phyloP scores from a whole-genome alignment of 768 basidiomycete genomes.

The Phanerochaete carnosa region DNA sequence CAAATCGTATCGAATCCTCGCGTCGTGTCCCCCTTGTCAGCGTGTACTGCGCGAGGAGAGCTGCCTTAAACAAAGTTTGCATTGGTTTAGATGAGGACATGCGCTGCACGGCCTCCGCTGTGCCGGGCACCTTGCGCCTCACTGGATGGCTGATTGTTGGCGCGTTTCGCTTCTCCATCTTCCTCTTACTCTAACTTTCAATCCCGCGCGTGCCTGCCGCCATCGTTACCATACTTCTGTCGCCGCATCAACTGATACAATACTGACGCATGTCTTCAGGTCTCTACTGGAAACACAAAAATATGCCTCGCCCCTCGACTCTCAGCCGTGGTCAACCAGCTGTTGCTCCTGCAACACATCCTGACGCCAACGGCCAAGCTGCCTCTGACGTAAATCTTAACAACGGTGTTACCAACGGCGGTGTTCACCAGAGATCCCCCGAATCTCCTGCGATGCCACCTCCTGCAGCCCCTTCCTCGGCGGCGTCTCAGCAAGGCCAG shows the following conservation, averaged over 20 bases:
- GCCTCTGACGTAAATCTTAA: constrained; percentile 17
- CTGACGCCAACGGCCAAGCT: constrained; percentile 28
- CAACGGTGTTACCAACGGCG: not conserved
- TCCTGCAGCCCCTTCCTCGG: constrained; percentile 21
- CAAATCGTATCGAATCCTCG: constrained; percentile 28
- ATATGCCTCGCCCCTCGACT: constrained; percentile 67
- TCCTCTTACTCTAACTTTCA: constrained; percentile 2
- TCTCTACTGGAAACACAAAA: constrained; percentile 82
- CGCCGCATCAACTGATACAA: constrained; percentile 1
- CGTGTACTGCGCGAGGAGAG: constrained; percentile 20
- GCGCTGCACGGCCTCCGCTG: not conserved
- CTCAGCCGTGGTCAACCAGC: constrained; percentile 36
- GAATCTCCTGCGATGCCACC: constrained; percentile 23
- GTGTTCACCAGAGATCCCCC: constrained; percentile 13
- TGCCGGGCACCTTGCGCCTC: constrained; percentile 1
- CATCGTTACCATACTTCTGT: constrained; percentile 14
- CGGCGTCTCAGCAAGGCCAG: constrained; percentile 17
- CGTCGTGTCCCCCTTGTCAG: constrained; percentile 18
- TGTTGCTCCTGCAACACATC: constrained; percentile 24
- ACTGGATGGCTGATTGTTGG: constrained; percentile 16
- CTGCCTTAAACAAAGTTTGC: constrained; percentile 11
- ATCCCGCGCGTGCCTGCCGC: constrained; percentile 16
- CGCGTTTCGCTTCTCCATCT: constrained; percentile 12
- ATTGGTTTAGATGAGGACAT: not conserved
- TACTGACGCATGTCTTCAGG: constrained; percentile 38